These are phyloP conservation scores for Boletus reticuloceps DNA, from an alignment of 768 basidiomycete genomes.

Conservation along the genomic window DNA sequence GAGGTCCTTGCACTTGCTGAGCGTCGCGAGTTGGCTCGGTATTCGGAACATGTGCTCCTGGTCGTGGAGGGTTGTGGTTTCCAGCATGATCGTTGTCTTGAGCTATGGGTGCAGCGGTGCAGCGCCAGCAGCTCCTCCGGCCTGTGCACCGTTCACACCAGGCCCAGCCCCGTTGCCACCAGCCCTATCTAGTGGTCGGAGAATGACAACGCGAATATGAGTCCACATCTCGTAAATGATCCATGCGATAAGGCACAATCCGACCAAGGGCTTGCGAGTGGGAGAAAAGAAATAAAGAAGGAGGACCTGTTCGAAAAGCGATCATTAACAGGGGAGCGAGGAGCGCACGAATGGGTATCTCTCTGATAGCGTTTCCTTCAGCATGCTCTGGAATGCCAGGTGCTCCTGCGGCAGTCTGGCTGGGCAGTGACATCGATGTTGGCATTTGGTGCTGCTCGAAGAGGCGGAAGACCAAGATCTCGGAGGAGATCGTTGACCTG, in stretches of 20 bases:
- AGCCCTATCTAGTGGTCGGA: slow-evolving; percentile 38
- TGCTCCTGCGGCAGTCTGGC: slow-evolving; percentile 14
- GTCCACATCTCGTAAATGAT: slow-evolving; percentile 76
- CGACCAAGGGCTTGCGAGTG: slow-evolving; percentile 67
- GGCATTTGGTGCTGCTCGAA: slow-evolving; percentile 38
- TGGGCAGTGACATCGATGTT: slow-evolving; percentile 19
- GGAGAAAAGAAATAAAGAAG: slow-evolving; percentile 79
- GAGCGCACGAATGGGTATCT: slow-evolving; percentile 64
- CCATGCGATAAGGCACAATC: slow-evolving; percentile 63
- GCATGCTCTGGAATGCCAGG: slow-evolving; percentile 17
- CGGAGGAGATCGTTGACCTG: slow-evolving; percentile 62
- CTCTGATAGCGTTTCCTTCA: slow-evolving; percentile 42
- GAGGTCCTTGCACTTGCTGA: slow-evolving; percentile 28
- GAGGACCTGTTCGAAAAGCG: slow-evolving; percentile 61
- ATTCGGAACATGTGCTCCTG: slow-evolving; percentile 14
- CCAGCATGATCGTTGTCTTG: slow-evolving; percentile 15
- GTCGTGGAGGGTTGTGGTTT: slow-evolving; percentile 14
- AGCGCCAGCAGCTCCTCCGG: slow-evolving; percentile 17
- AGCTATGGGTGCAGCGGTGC: slow-evolving; percentile 7
- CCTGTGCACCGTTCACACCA: slow-evolving; percentile 21
- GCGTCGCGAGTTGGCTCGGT: slow-evolving; percentile 13
- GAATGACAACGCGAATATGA: slow-evolving; percentile 50
- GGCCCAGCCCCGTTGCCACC: slow-evolving; percentile 20
- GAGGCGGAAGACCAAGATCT: slow-evolving; percentile 58
- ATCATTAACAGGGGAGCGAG: slow-evolving; percentile 67